Percentiles rank a stretch among this genome's conserved stretches.
Conservation (phyloP, 805 yeast species). For the Lipomyces spencermartinsiae region DNA sequence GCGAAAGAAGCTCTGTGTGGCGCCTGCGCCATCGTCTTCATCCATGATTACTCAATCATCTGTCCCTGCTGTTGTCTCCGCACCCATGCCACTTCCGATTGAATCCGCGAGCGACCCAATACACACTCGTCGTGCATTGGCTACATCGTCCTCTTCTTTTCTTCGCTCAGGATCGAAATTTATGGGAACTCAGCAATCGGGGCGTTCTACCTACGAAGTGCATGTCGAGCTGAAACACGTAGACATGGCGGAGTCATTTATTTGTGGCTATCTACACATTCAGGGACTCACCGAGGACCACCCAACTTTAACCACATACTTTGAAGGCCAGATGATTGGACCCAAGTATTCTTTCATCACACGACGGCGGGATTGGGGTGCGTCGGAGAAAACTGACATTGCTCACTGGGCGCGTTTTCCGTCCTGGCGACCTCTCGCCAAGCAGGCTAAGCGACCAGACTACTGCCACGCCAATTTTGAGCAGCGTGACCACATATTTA, state of each 20-base stretch:
- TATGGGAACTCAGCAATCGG: conserved; percentile 74
- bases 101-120: conserved; percentile 22
- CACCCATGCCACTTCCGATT: conserved; percentile 30
- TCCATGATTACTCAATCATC: background rate
- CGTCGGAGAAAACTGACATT: conserved; percentile 64
- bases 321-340: conserved; percentile 74
- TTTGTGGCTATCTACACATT: conserved; percentile 69
- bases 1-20: conserved; percentile 2
- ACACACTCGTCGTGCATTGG: conserved; percentile 21
- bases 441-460: conserved; percentile 41
- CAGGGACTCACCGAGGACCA: conserved; percentile 64
- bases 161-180: conserved; percentile 68
- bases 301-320: conserved; percentile 72
- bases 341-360: conserved; percentile 65
- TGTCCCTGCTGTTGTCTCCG: conserved; percentile 18
- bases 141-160: conserved; percentile 48
- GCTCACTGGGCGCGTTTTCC: conserved; percentile 71
- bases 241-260: conserved; percentile 59
- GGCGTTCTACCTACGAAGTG: conserved; percentile 67
- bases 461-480: conserved; percentile 45
- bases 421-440: conserved; percentile 50
- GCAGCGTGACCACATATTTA: conserved; percentile 63
- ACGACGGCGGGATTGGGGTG: conserved; percentile 63
- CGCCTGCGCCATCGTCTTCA: background rate
- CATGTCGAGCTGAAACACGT: conserved; percentile 71